Base-by-base conservation (phyloP, 331 rosid species). In the Acacia pycnantha region DNA sequence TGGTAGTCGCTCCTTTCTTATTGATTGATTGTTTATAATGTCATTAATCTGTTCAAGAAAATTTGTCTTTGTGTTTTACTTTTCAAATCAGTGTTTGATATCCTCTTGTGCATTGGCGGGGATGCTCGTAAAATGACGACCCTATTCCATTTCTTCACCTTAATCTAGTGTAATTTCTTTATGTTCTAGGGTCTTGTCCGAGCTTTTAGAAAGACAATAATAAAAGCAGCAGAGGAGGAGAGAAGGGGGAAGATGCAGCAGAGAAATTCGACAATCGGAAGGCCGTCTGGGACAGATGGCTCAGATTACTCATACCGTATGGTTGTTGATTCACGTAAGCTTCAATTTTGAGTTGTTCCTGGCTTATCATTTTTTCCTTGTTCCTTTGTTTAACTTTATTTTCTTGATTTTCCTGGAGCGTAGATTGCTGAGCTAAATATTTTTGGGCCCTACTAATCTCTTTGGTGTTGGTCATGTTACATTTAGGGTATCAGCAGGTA, bases 221-320 rank as follows among this genome's bases (percentile, higher is more conserved):
- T 3, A 29, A 35, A 67, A 35, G 15, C 26, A 19, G 46, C 14
- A 37, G 29, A n/a, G 31, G 31, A 11, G 33, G 19, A 69, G 51
- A 26, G 10, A 41, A 4, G 22, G 74, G 19, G 31, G 80, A 86
- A 77, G 85, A 94, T 91, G 97, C 95, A 88, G 82, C 95, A 90
- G 54, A 88, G 97, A 82, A 90, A 79, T 64, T 59, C 90, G 6
- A 76, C 90, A 6, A 85, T 81, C 5, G 97, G 97, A 77, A 93
- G 98, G 88, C 97, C 98, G 53, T 88, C 92, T 44, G 98, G 98
- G 79, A 93, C 98, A 5, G 97, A 95, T 62, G 98, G 97, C 79
- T 91, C 92, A 1, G 95, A 93, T 86, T 93, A 82, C 79, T 88
- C 91, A 51, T 90, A 79, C 84, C 97, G 97, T 58, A 93, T 95